These are phyloP conservation scores for Ophiostoma triangulosporum DNA, from an alignment of 2,329 filamentous ascomycete genomes.

Conservation along the genomic window DNA sequence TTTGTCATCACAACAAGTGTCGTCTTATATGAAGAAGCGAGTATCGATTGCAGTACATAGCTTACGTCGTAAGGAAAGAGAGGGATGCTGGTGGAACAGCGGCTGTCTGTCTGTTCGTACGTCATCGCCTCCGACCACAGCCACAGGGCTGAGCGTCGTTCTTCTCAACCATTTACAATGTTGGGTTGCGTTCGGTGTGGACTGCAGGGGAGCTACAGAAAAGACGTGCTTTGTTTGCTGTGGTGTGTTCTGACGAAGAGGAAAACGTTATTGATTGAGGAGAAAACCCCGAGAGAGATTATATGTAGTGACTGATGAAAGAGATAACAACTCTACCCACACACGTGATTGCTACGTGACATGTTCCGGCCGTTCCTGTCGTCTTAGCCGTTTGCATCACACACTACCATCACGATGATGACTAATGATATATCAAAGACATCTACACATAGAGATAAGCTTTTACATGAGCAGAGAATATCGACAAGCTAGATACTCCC, in stretches of 20 bases:
- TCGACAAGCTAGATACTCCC: background rate
- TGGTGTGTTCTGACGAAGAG: background rate
- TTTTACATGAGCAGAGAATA: no score
- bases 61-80: background rate
- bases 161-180: background rate
- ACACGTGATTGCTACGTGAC: background rate
- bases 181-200: no score
- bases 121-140: conserved; percentile 9
- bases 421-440: background rate
- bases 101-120: background rate
- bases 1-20: background rate
- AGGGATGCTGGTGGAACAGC: background rate
- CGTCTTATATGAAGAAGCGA: background rate
- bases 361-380: background rate
- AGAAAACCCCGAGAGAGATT: no score
- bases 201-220: no score
- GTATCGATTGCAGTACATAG: background rate
- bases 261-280: no score
- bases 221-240: background rate
- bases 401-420: background rate
- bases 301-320: no score
- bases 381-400: background rate
- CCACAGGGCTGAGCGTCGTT: conserved; percentile 9
- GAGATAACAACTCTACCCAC: no score
- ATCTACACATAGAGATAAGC: background rate